These are phyloP conservation scores for Diversispora eburnea DNA, from an alignment of 192 early-diverging fungal species.

Conservation along the genomic window DNA sequence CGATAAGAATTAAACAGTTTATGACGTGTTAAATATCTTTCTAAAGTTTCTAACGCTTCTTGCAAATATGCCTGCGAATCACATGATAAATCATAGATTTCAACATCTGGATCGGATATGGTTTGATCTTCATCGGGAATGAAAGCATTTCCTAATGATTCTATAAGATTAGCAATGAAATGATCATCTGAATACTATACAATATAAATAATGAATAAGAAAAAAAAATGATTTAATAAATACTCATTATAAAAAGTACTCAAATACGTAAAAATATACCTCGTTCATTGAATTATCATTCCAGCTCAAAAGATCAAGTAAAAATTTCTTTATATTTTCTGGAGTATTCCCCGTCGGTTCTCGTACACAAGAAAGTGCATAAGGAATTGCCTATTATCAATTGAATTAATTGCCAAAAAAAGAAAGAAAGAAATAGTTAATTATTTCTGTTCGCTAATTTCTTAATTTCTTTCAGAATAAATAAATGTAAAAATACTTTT, in stretches of 20 bases:
- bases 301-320: conserved; percentile 77
- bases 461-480: background rate
- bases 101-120: conserved; percentile 35
- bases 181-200: conserved; percentile 71
- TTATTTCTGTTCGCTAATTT: background rate
- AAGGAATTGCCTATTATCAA: conserved; percentile 50
- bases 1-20: background rate
- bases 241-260: background rate
- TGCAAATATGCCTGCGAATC: background rate
- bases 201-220: background rate
- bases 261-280: background rate
- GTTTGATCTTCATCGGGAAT: conserved; percentile 48
- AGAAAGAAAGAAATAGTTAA: background rate
- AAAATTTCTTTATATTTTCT: conserved; percentile 53
- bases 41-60: conserved; percentile 1
- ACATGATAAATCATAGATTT: conserved; percentile 28
- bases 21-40: conserved; percentile 7
- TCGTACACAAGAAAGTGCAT: conserved; percentile 71
- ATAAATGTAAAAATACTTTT: conserved; percentile 40
- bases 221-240: background rate
- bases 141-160: conserved; percentile 61
- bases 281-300: conserved; percentile 85
- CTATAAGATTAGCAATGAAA: conserved; percentile 74
- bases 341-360: conserved; percentile 63
- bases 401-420: background rate